phyloP scores from a whole-genome alignment of 2,329 filamentous ascomycete species.

The Byssoonygena ceratinophila region DNA sequence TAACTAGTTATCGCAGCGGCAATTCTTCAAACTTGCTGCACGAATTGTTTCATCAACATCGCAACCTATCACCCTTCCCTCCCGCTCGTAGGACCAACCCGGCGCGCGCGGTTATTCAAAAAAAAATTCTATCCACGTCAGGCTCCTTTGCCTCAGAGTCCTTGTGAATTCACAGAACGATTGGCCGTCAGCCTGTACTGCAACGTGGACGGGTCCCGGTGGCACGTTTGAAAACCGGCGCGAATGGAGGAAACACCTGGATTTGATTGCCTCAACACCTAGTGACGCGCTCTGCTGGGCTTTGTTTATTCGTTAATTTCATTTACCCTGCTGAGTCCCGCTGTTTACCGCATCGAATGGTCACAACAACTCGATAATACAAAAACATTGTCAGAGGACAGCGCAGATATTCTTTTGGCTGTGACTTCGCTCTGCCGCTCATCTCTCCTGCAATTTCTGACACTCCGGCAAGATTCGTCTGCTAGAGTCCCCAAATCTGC shows the following conservation, averaged over 20 bases:
- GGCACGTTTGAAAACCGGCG: constrained; percentile 8
- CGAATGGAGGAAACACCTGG: constrained; percentile 9
- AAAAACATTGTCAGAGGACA: neutral
- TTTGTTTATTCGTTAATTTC: neutral
- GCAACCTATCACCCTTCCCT: neutral
- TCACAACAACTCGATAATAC: neutral
- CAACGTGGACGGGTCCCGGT: constrained; percentile 4
- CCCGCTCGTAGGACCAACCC: neutral
- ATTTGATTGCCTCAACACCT: neutral
- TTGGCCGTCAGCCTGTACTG: neutral
- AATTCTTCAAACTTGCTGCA: neutral
- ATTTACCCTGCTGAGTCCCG: neutral
- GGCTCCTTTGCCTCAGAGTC: neutral
- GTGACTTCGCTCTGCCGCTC: too few relatives aligned
- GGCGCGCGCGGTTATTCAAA: constrained; percentile 5
- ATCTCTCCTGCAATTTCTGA: too few relatives aligned
- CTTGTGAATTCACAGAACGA: neutral
- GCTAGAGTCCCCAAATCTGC: neutral
- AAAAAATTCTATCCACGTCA: neutral
- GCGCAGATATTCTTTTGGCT: neutral
- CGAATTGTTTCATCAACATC: constrained; percentile 8
- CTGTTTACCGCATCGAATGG: neutral
- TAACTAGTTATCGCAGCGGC: neutral
- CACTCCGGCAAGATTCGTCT: neutral
- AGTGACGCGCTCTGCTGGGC: neutral